These are phyloP conservation scores for Neoarthrinium moseri DNA, from an alignment of 2,329 filamentous ascomycete species.

Conservation along the genomic window DNA sequence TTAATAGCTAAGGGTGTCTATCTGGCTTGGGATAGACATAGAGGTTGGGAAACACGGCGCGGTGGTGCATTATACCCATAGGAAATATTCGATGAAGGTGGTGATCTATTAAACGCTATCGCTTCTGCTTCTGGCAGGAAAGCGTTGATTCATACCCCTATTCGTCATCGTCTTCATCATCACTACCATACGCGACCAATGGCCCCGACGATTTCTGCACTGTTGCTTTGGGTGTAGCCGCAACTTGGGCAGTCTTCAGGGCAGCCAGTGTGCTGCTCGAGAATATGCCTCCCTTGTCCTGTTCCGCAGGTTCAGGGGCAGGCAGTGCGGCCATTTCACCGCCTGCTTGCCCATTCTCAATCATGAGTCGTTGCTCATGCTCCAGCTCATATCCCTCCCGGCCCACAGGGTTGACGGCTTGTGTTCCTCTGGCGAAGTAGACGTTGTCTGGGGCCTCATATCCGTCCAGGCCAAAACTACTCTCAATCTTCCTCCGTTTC, in stretches of 20 bases:
- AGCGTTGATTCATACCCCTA: neutral
- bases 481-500: slow-evolving; percentile 87
- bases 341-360: slow-evolving; percentile 53
- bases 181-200: slow-evolving; percentile 85
- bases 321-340: slow-evolving; percentile 36
- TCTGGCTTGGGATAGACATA: neutral
- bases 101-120: neutral
- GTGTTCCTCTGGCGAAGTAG: slow-evolving; percentile 80
- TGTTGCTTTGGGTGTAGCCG: slow-evolving; percentile 54
- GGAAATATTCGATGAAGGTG: neutral
- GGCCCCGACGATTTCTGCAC: slow-evolving; percentile 60
- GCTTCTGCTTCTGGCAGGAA: neutral
- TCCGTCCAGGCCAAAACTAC: slow-evolving; percentile 81
- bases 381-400: slow-evolving; percentile 62
- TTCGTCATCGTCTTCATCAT: slow-evolving; percentile 67
- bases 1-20: slow-evolving; percentile 64
- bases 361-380: slow-evolving; percentile 57
- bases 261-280: slow-evolving; percentile 80
- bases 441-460: slow-evolving; percentile 94
- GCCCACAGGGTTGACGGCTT: slow-evolving; percentile 60
- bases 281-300: slow-evolving; percentile 66
- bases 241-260: slow-evolving; percentile 58
- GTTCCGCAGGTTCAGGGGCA: slow-evolving; percentile 35
- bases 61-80: no score
- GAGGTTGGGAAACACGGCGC: neutral